Evolutionary conservation across 2,329 filamentous ascomycete genomes (phyloP).

Genomic region (Aspergillus latus): DNA sequence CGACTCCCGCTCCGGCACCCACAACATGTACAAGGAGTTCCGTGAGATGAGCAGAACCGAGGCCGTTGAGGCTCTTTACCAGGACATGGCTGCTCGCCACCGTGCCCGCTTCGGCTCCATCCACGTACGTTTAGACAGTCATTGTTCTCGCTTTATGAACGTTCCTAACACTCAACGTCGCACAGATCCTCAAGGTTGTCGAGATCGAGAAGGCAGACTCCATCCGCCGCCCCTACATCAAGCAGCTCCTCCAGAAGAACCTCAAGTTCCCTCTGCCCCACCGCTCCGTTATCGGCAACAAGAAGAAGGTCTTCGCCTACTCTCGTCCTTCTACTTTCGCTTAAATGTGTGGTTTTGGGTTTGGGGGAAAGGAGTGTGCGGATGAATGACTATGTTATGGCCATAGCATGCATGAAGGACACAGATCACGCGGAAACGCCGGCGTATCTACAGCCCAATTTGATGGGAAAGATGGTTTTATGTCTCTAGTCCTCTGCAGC

Average conservation of each 20-base stretch:
- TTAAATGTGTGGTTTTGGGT: conserved; percentile 60
- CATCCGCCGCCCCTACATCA: conserved; percentile 98
- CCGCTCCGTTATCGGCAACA: conserved; percentile 78
- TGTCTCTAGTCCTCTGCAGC: conserved; percentile 44
- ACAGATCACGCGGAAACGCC: conserved; percentile 35
- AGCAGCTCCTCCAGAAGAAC: conserved; percentile 92
- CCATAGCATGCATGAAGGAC: conserved; percentile 44
- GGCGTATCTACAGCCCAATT: conserved; percentile 37
- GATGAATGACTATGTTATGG: conserved; percentile 46
- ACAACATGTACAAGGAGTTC: conserved; percentile 99
- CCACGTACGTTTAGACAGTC: conserved; percentile 68
- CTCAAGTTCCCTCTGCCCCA: conserved; percentile 99
- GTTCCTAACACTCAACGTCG: conserved; percentile 12
- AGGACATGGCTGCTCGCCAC: conserved; percentile 99
- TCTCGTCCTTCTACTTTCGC: conserved; percentile 96
- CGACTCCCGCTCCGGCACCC: conserved; percentile 98
- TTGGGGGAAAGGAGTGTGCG: conserved; percentile 39
- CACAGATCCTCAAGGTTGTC: conserved; percentile 94
- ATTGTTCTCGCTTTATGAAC: neutral
- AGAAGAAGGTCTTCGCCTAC: conserved; percentile 86
- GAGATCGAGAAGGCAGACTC: conserved; percentile 94
- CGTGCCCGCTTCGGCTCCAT: conserved; percentile 96
- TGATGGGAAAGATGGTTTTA: conserved; percentile 38
- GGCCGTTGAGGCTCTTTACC: conserved; percentile 95
- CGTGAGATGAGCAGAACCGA: conserved; percentile 96